Conservation (phyloP, 768 basidiomycete genomes). For the Leccinum uliginosum region DNA sequence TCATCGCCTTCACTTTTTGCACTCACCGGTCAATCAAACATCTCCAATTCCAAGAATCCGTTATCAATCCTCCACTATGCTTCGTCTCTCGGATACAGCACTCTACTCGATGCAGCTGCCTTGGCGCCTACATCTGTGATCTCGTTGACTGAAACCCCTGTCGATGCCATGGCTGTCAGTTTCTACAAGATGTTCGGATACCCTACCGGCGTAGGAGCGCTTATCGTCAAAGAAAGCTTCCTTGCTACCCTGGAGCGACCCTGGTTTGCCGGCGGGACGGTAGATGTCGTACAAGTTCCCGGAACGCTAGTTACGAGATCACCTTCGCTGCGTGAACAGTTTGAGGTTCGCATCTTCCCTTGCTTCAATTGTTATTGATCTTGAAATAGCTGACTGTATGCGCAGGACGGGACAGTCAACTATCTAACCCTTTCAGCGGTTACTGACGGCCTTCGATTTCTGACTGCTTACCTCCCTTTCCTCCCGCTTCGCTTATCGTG, state of each 20-base stretch:
- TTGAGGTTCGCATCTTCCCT: constrained; percentile 51
- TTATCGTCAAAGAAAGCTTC: constrained; percentile 70
- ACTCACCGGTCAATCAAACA: constrained; percentile 78
- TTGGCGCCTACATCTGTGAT: constrained; percentile 69
- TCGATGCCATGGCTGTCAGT: constrained; percentile 79
- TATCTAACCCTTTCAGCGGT: constrained; percentile 75
- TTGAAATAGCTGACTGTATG: constrained; percentile 9
- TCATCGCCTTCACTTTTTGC: constrained; percentile 58
- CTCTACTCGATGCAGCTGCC: constrained; percentile 79
- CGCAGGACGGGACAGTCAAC: constrained; percentile 81
- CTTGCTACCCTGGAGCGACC: constrained; percentile 58
- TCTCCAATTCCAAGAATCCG: constrained; percentile 70
- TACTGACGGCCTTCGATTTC: constrained; percentile 71
- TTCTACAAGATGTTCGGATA: constrained; percentile 93
- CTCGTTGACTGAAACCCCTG: constrained; percentile 58
- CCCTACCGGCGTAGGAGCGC: constrained; percentile 79
- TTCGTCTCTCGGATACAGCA: constrained; percentile 63
- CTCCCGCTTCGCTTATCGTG: constrained; percentile 71
- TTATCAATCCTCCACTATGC: constrained; percentile 64
- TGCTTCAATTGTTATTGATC: background rate
- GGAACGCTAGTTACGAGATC: constrained; percentile 63
- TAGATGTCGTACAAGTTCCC: constrained; percentile 80
- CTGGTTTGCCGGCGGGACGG: constrained; percentile 84
- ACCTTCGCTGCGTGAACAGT: constrained; percentile 60
- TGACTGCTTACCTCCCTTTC: constrained; percentile 75